phyloP scores from a whole-genome alignment of 108 stramenopile genomes.

The Skeletonema tropicum region DNA sequence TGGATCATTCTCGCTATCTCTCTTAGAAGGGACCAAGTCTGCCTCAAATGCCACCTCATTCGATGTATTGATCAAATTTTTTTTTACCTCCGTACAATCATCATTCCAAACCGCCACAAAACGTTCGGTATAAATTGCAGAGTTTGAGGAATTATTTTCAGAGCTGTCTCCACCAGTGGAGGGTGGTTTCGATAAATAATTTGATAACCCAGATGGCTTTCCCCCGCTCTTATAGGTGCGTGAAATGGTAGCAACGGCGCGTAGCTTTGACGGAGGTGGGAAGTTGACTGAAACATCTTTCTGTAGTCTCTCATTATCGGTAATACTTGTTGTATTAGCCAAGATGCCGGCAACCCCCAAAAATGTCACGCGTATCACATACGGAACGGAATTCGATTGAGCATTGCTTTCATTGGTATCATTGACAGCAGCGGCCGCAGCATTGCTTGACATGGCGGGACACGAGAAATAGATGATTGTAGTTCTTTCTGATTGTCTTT shows the following conservation, averaged over 20 bases:
- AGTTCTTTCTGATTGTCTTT: too few species aligned
- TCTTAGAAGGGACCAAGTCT: slow-evolving; percentile 20
- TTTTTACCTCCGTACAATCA: not conserved
- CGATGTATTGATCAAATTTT: not conserved
- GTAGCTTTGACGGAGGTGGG: slow-evolving; percentile 19
- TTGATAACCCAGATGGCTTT: slow-evolving; percentile 23
- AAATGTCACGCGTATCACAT: slow-evolving; percentile 39
- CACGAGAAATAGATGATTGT: too few species aligned
- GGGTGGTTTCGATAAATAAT: slow-evolving; percentile 3
- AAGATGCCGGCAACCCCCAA: slow-evolving; percentile 33
- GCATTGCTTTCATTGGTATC: not conserved
- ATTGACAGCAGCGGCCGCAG: not conserved
- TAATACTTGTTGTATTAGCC: slow-evolving; percentile 4
- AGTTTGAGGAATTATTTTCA: too few species aligned
- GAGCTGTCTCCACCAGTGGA: not conserved
- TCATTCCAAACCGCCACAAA: slow-evolving; percentile 42
- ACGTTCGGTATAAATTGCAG: slow-evolving; percentile 3
- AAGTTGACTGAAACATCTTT: slow-evolving; percentile 10
- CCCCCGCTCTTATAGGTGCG: slow-evolving; percentile 24
- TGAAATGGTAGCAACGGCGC: slow-evolving; percentile 30
- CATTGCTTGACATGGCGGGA: not conserved
- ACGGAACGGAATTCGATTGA: slow-evolving; percentile 6
- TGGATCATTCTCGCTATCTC: not conserved
- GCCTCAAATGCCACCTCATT: slow-evolving; percentile 44
- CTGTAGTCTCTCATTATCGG: not conserved